Evolutionary conservation across 768 basidiomycete species (phyloP).

Genomic region (Aureoboletus auriporus): DNA sequence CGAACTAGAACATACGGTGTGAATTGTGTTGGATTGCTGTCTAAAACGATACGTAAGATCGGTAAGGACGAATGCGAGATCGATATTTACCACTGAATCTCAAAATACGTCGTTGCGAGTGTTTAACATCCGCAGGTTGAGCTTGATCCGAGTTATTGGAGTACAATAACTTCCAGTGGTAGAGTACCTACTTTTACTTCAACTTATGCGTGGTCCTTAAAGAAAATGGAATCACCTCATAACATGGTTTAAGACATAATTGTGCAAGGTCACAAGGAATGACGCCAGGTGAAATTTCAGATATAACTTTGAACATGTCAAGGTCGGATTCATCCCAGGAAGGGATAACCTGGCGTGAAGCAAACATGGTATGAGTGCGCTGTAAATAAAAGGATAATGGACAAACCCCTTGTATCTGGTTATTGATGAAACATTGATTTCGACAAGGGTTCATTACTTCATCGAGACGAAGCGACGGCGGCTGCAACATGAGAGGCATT

Average conservation of each 20-base stretch:
- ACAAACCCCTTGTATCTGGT: constrained; percentile 12
- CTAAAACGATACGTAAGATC: constrained; percentile 15
- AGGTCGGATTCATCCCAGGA: constrained; percentile 39
- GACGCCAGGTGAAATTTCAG: constrained; percentile 42
- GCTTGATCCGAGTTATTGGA: not conserved
- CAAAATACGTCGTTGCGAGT: constrained; percentile 1
- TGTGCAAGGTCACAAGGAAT: constrained; percentile 52
- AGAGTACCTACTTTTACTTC: constrained; percentile 18
- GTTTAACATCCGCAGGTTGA: constrained; percentile 2
- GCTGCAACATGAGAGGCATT: constrained; percentile 6
- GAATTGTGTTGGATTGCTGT: constrained; percentile 13
- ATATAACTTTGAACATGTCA: constrained; percentile 36
- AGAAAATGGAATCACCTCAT: constrained; percentile 40
- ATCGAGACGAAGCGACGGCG: not conserved
- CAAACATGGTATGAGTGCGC: not conserved
- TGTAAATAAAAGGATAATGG: not conserved
- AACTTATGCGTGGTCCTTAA: not conserved
- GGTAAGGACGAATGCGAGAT: not conserved
- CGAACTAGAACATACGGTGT: constrained; percentile 20
- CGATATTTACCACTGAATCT: constrained; percentile 19
- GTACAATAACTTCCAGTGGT: constrained; percentile 17
- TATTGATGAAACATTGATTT: constrained; percentile 26
- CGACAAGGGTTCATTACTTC: constrained; percentile 21
- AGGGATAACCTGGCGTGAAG: constrained; percentile 16
- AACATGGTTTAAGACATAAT: constrained; percentile 55